Conservation (phyloP, 306 rosid species). For the Inga laurina region DNA sequence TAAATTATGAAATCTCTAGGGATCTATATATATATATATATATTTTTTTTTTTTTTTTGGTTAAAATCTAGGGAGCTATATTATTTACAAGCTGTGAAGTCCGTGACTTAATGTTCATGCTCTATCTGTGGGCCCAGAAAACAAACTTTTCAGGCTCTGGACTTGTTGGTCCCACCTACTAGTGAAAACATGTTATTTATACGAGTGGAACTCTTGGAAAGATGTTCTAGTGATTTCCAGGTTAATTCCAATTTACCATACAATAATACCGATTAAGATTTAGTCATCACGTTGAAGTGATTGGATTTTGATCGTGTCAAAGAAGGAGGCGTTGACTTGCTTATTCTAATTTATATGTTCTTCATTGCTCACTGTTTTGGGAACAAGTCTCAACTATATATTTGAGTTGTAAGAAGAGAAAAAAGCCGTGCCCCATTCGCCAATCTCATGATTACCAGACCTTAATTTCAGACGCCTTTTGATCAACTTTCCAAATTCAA, state of each 20-base stretch:
- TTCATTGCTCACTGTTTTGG: slow-evolving; percentile 31
- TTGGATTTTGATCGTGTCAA: not conserved
- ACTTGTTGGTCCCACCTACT: not conserved
- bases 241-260: not conserved
- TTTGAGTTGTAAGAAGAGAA: not conserved
- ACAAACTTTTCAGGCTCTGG: not conserved
- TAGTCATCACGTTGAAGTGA: not conserved
- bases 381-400: slow-evolving; percentile 10
- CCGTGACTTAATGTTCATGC: not conserved
- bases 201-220: not conserved
- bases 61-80: not conserved
- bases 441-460: not conserved
- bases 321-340: not conserved
- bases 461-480: not conserved
- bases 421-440: slow-evolving; percentile 5
- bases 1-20: not conserved
- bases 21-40: not conserved
- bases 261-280: not conserved
- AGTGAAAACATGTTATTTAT: not conserved
- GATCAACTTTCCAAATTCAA: not conserved
- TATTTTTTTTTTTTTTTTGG: no score
- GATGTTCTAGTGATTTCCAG: not conserved
- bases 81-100: not conserved
- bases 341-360: not conserved
- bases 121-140: no score